Evolutionary conservation across 257 asterid genomes (phyloP).

Genomic region (Capsicum pubescens): DNA sequence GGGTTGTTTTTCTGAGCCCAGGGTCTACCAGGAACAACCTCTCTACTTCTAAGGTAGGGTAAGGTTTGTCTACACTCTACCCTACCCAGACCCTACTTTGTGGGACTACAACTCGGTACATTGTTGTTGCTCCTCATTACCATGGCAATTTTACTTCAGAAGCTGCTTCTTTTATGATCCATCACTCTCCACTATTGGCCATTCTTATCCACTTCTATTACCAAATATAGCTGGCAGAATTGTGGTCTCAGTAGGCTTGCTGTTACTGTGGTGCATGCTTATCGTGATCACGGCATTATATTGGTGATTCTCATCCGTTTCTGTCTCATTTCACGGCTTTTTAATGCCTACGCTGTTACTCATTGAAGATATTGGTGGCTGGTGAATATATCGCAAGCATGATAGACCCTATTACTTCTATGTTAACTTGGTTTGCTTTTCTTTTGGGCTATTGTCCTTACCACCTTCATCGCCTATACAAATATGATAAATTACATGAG

Average conservation of each 20-base stretch:
- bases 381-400: background rate
- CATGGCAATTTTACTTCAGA: background rate
- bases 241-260: background rate
- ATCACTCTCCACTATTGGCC: background rate
- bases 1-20: no score
- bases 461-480: background rate
- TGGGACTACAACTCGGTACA: no score
- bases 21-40: no score
- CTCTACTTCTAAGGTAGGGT: no score
- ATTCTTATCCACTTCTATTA: conserved; percentile 10
- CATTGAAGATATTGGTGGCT: background rate
- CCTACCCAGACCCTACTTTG: no score
- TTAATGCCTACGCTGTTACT: background rate
- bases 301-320: background rate
- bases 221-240: background rate
- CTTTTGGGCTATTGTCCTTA: background rate
- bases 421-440: conserved; percentile 6
- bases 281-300: background rate
- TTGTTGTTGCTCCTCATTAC: background rate
- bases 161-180: background rate
- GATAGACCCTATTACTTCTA: background rate
- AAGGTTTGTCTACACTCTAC: no score
- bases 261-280: conserved; percentile 18
- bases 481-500: conserved; percentile 2
- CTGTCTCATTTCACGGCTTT: background rate